Evolutionary conservation across 1,284 basidiomycete genomes (phyloP).

Genomic region (Ceratorhiza oryzae-sativae): DNA sequence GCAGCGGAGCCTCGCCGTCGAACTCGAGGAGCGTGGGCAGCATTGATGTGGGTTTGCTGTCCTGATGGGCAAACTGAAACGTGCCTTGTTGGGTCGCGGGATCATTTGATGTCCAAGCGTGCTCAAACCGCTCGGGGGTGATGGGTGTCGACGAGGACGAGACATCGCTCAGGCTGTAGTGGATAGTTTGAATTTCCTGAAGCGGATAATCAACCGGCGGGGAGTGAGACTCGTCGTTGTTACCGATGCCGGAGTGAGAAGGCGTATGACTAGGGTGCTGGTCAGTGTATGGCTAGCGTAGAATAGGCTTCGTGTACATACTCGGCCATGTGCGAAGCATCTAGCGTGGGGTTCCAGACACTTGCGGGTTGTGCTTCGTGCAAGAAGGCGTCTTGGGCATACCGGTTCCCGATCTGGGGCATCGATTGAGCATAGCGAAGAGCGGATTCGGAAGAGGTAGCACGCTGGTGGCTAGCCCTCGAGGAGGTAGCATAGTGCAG

Average conservation of each 20-base stretch:
- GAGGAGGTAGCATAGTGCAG: background rate
- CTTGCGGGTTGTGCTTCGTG: background rate
- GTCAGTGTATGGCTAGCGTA: background rate
- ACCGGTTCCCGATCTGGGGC: conserved; percentile 26
- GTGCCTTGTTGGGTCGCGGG: conserved; percentile 9
- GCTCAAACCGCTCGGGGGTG: conserved; percentile 25
- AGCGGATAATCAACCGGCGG: conserved; percentile 7
- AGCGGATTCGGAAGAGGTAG: background rate
- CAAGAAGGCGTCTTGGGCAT: conserved; percentile 18
- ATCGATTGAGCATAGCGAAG: conserved; percentile 35
- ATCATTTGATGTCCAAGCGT: conserved; percentile 11
- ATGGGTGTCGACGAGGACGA: conserved; percentile 30
- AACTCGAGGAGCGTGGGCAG: conserved; percentile 25
- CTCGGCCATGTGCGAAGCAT: background rate
- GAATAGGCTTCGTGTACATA: conserved; percentile 4
- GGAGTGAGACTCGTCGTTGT: background rate
- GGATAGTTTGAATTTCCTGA: conserved; percentile 12
- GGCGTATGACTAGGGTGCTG: background rate
- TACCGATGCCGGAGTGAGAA: background rate
- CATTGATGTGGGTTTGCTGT: background rate
- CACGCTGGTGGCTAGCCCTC: background rate
- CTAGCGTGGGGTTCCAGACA: conserved; percentile 7
- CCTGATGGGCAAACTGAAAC: conserved; percentile 10
- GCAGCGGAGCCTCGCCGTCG: conserved; percentile 5
- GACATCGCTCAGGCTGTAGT: conserved; percentile 21